Base-by-base conservation (phyloP, 164 flowering plant genomes). In the Euptelea pleiosperma region DNA sequence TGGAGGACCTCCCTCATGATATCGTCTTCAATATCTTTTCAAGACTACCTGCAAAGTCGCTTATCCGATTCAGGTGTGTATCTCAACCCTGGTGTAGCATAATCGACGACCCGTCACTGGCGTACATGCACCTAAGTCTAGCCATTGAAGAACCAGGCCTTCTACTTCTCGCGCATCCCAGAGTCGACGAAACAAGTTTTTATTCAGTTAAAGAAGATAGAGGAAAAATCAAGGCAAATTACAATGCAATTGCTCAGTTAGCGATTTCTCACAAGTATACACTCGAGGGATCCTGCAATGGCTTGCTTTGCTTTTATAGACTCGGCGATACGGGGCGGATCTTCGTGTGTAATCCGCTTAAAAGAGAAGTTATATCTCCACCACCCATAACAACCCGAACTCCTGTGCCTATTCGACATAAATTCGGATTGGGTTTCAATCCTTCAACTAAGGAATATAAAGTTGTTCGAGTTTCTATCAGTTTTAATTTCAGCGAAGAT, bases 11-110 rank as follows among this genome's bases (percentile, higher is more conserved):
- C n/a, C 58, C 57, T 42, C 10, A 6, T 3, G 69, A 65, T 16
- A 6, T 50, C 41, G 31, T 73, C 34, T 34, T 37, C 30, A 43
- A 61, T 25, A 61, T 73, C 39, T 52, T 73, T 44, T 39, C 57
- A 0, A 57, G 70, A 25, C 43, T 73, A 3, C 68, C 73, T 0
- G 65, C 59, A 25, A 73, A 73, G 52, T 36, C 70, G 18, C 67
- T 73, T 14, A 26, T 64, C 31, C 65, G 55, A 24, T 62, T 65
- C 37, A 58, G 61, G 37, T 39, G 58, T 12, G 68, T 73, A 1
- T 66, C 56, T 10, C 62, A 69, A 34, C 36, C 28, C 6, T 69
- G 73, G 73, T 34, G 56, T 29, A 19, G 9, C 10, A 14, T 69
- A 0, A 59, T 69, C 12, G 70, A 60, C 51, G 31, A 61, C 52